phyloP scores from a whole-genome alignment of 1,284 basidiomycete genomes.

The Amylostereum chailletii region DNA sequence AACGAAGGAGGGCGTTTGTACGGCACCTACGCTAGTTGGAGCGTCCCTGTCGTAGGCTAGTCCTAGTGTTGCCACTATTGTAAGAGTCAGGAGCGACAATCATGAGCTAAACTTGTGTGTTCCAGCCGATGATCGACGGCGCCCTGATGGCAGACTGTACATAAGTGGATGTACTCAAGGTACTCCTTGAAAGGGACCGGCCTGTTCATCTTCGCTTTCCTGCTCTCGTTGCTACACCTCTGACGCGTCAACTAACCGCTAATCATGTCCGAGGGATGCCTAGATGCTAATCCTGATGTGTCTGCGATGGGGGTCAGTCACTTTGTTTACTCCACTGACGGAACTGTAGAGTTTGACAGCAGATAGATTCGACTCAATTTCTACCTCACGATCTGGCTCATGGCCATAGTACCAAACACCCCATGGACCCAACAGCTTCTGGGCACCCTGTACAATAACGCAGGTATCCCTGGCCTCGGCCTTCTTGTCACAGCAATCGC shows the following conservation, averaged over 20 bases:
- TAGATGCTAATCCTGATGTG: constrained; percentile 3
- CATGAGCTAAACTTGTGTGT: no score
- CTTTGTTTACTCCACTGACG: neutral
- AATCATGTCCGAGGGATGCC: neutral
- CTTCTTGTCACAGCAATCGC: constrained; percentile 9
- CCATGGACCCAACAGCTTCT: constrained; percentile 2
- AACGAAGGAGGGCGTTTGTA: constrained; percentile 76
- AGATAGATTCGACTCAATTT: constrained; percentile 9
- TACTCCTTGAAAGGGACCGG: no score
- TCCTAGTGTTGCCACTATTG: neutral
- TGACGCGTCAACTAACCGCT: no score
- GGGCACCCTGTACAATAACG: constrained; percentile 4
- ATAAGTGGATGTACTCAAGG: no score
- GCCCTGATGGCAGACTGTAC: no score
- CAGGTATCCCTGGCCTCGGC: constrained; percentile 5
- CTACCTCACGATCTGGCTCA: constrained; percentile 7
- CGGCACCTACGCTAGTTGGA: constrained; percentile 75
- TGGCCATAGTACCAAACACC: constrained; percentile 4
- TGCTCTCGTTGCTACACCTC: no score
- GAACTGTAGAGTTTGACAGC: neutral
- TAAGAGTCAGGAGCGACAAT: neutral
- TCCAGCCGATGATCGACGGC: no score
- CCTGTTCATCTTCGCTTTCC: no score
- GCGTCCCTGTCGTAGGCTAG: constrained; percentile 74
- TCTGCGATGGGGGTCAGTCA: constrained; percentile 4